Evolutionary conservation across 2,329 filamentous ascomycete genomes (phyloP).

Genomic region (Metarhizium robertsii): DNA sequence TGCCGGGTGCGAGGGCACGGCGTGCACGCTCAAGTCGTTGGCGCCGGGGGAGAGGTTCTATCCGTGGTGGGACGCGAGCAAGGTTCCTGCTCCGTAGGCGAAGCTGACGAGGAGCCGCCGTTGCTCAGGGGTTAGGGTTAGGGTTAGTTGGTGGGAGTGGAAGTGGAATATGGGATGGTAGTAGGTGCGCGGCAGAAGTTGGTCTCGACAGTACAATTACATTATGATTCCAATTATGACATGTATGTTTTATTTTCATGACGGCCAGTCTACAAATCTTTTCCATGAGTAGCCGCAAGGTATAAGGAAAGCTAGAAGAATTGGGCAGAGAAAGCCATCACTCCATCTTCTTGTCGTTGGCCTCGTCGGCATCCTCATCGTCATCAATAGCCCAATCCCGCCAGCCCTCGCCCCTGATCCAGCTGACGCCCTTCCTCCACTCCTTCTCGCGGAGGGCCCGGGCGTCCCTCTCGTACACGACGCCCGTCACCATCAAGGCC

Average conservation of each 20-base stretch:
- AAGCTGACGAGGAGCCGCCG: too few relatives aligned
- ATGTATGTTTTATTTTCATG: too few relatives aligned
- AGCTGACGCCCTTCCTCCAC: constrained; percentile 64
- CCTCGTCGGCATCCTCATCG: constrained; percentile 15
- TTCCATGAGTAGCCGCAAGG: too few relatives aligned
- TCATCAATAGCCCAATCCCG: constrained; percentile 53
- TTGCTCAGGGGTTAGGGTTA: neutral
- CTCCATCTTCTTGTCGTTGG: constrained; percentile 11
- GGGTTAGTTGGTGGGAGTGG: neutral
- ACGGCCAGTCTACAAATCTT: too few relatives aligned
- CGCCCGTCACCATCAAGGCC: constrained; percentile 68
- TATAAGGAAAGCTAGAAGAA: too few relatives aligned
- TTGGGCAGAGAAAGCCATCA: too few relatives aligned
- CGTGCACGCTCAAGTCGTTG: constrained; percentile 14
- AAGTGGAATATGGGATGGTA: too few relatives aligned
- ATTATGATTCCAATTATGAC: too few relatives aligned
- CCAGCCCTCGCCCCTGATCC: constrained; percentile 68
- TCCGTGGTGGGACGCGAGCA: constrained; percentile 16
- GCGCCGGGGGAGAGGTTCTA: constrained; percentile 17
- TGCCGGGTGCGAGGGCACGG: constrained; percentile 15
- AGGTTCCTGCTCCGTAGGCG: constrained; percentile 12
- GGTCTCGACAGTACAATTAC: too few relatives aligned
- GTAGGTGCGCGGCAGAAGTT: too few relatives aligned
- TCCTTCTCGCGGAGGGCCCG: constrained; percentile 56
- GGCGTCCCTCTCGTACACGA: constrained; percentile 65